phyloP scores from a whole-genome alignment of 495 filamentous ascomycete species.

The Elaphomyces granulatus region DNA sequence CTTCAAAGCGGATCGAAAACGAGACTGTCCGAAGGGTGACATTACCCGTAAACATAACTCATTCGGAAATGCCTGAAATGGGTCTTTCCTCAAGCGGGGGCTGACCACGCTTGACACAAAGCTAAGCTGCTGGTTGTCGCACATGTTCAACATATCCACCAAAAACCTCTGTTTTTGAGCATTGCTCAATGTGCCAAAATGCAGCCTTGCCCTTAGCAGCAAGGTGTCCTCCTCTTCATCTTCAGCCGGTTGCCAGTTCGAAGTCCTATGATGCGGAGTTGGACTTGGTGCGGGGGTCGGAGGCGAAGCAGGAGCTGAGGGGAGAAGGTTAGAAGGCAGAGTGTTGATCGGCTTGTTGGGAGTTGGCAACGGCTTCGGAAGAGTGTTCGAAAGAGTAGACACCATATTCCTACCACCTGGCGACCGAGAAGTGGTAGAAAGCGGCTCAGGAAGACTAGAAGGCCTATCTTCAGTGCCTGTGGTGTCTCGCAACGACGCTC shows the following conservation, averaged over 20 bases:
- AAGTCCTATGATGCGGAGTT: slow-evolving; percentile 44
- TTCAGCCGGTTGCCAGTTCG: slow-evolving; percentile 39
- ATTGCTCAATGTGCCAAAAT: slow-evolving; percentile 40
- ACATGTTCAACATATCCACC: slow-evolving; percentile 74
- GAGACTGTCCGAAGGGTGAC: slow-evolving; percentile 1
- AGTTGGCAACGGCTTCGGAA: slow-evolving; percentile 36
- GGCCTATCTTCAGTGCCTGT: slow-evolving; percentile 14
- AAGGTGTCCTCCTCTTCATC: slow-evolving; percentile 36
- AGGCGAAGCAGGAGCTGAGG: slow-evolving; percentile 53
- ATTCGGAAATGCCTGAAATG: slow-evolving; percentile 75
- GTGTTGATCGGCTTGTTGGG: slow-evolving; percentile 35
- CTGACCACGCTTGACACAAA: slow-evolving; percentile 90
- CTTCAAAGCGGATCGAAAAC: no score
- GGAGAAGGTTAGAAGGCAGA: slow-evolving; percentile 45
- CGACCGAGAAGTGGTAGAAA: slow-evolving; percentile 16
- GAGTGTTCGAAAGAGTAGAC: slow-evolving; percentile 19
- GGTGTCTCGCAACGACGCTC: slow-evolving; percentile 19
- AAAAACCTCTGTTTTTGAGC: slow-evolving; percentile 49
- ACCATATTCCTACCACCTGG: slow-evolving; percentile 23
- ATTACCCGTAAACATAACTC: slow-evolving; percentile 80
- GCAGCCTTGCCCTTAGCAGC: slow-evolving; percentile 37
- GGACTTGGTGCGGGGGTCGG: slow-evolving; percentile 57
- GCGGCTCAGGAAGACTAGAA: slow-evolving; percentile 18
- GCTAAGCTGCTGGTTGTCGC: slow-evolving; percentile 85
- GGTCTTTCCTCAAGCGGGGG: slow-evolving; percentile 87